phyloP scores from a whole-genome alignment of 352 stramenopile genomes.

The Phytopythium delawarense region DNA sequence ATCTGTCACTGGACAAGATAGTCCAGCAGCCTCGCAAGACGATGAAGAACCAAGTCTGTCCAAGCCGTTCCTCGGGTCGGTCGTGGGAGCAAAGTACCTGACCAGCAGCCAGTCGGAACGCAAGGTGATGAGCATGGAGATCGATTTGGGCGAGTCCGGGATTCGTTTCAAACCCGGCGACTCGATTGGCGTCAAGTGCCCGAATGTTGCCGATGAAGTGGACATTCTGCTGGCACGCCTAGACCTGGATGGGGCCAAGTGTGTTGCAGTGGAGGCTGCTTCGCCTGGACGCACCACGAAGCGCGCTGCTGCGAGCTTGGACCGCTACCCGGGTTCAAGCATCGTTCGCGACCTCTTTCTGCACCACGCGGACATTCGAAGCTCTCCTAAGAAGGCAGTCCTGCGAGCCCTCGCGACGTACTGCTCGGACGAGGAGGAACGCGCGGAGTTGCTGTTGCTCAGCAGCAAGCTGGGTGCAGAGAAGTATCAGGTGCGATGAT shows the following conservation, averaged over 20 bases:
- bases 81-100: slow-evolving; percentile 45
- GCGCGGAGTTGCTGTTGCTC: slow-evolving; percentile 52
- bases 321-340: slow-evolving; percentile 47
- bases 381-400: slow-evolving; percentile 70
- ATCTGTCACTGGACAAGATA: neutral
- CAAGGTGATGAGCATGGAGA: slow-evolving; percentile 53
- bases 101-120: slow-evolving; percentile 39
- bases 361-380: slow-evolving; percentile 81
- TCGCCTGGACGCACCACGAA: slow-evolving; percentile 19
- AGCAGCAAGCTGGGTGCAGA: slow-evolving; percentile 64
- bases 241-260: slow-evolving; percentile 26
- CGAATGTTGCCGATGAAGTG: slow-evolving; percentile 65
- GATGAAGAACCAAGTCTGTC: slow-evolving; percentile 36
- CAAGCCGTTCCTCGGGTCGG: slow-evolving; percentile 42
- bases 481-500: slow-evolving; percentile 50
- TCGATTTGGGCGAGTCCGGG: slow-evolving; percentile 36
- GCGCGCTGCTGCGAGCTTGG: slow-evolving; percentile 25
- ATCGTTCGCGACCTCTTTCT: slow-evolving; percentile 75
- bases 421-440: slow-evolving; percentile 61
- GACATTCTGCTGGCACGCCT: slow-evolving; percentile 59
- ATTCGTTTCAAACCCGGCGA: slow-evolving; percentile 81
- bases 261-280: slow-evolving; percentile 32
- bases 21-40: neutral
- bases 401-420: slow-evolving; percentile 61
- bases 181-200: slow-evolving; percentile 82